phyloP scores from a whole-genome alignment of 306 rosid species.

The Acacia melanoxylon region DNA sequence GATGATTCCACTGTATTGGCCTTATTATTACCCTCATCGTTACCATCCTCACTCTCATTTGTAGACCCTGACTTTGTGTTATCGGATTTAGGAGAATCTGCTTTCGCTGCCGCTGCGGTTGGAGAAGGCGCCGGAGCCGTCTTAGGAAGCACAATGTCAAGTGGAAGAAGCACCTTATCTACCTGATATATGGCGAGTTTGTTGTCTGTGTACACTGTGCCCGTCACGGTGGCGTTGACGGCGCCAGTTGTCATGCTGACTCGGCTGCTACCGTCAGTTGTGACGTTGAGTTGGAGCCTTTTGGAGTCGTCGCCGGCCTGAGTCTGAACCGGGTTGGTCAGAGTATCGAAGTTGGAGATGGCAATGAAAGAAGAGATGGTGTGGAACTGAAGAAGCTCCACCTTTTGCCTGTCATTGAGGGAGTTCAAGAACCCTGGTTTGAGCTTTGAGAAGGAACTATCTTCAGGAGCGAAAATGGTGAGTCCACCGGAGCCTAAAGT shows the following conservation, averaged over 20 bases:
- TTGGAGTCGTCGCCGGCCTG: constrained; percentile 61
- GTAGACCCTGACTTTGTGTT: constrained; percentile 12
- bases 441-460: constrained; percentile 58
- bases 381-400: constrained; percentile 63
- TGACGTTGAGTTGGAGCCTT: constrained; percentile 56
- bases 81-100: constrained; percentile 36
- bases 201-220: constrained; percentile 53
- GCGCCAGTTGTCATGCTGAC: constrained; percentile 69
- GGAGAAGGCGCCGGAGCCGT: constrained; percentile 59
- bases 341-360: constrained; percentile 58
- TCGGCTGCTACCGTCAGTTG: constrained; percentile 44
- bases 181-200: constrained; percentile 49
- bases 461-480: constrained; percentile 67
- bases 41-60: constrained; percentile 8
- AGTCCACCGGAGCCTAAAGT: constrained; percentile 49
- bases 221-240: constrained; percentile 62
- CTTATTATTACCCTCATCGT: constrained; percentile 14
- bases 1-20: constrained; percentile 21
- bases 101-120: neutral
- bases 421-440: constrained; percentile 68
- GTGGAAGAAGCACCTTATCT: constrained; percentile 68
- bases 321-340: constrained; percentile 69
- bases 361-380: constrained; percentile 48
- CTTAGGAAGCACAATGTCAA: constrained; percentile 55
- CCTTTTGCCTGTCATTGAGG: constrained; percentile 54